Conservation (phyloP, 495 filamentous ascomycete species). For the Penicillium macrosclerotiorum region DNA sequence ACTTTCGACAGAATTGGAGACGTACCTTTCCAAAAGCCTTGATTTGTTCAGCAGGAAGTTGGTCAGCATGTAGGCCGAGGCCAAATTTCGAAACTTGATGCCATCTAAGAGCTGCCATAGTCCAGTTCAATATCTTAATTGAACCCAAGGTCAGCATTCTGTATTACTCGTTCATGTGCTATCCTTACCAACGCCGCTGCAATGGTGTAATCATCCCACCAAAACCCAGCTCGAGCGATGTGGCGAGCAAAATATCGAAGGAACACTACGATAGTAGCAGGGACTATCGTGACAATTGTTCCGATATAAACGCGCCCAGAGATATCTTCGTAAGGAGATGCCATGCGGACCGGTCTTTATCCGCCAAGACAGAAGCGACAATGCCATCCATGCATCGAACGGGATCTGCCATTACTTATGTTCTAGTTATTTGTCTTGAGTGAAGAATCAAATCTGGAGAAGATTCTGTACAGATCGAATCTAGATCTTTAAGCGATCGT, state of each 20-base stretch:
- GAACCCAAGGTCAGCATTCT: neutral
- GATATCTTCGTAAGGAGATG: slow-evolving; percentile 13
- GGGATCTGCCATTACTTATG: too few species aligned
- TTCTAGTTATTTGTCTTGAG: neutral
- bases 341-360: slow-evolving; percentile 7
- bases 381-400: neutral
- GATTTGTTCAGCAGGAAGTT: slow-evolving; percentile 9
- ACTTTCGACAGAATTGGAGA: neutral
- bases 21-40: slow-evolving; percentile 24
- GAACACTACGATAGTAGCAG: slow-evolving; percentile 29
- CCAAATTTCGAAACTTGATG: slow-evolving; percentile 15
- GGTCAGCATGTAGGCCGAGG: slow-evolving; percentile 14
- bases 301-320: slow-evolving; percentile 26
- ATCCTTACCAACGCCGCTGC: slow-evolving; percentile 25
- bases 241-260: slow-evolving; percentile 27
- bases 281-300: slow-evolving; percentile 28
- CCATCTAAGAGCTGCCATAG: slow-evolving; percentile 21
- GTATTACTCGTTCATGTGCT: neutral
- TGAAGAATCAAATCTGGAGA: neutral
- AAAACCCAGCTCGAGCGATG: slow-evolving; percentile 25
- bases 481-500: neutral
- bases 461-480: neutral
- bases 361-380: neutral
- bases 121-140: slow-evolving; percentile 28
- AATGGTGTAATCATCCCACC: slow-evolving; percentile 43